Conservation (phyloP, 331 rosid genomes). For the Pyrus hybrid region DNA sequence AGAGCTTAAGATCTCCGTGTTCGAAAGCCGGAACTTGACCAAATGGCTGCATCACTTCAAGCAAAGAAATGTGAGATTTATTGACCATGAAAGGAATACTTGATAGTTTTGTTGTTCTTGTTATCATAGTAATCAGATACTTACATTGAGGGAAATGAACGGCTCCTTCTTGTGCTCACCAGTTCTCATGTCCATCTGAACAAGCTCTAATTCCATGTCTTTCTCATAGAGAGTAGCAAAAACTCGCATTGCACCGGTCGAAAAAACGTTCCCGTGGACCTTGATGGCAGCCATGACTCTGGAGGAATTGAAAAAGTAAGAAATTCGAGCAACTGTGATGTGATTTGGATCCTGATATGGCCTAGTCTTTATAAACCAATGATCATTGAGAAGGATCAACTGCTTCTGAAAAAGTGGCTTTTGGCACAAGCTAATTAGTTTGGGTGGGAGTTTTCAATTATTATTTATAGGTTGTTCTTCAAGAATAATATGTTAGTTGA, state of each 20-base stretch:
- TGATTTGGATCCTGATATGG: too few relatives aligned
- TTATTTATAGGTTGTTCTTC: too few relatives aligned
- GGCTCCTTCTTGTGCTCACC: conserved; percentile 55
- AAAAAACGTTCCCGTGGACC: neutral
- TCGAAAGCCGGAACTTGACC: conserved; percentile 70
- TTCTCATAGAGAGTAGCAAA: conserved; percentile 37
- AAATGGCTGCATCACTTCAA: conserved; percentile 43
- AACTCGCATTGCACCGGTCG: neutral
- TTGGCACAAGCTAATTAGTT: too few relatives aligned
- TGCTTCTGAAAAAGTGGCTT: too few relatives aligned
- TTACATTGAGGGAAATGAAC: conserved; percentile 50
- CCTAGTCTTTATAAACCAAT: too few relatives aligned
- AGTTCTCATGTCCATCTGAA: conserved; percentile 27
- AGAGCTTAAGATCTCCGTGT: conserved; percentile 54
- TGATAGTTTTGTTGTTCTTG: too few relatives aligned
- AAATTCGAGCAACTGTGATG: neutral
- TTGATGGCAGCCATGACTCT: conserved; percentile 1
- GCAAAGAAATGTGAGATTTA: neutral
- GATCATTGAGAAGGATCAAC: too few relatives aligned
- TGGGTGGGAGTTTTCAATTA: too few relatives aligned
- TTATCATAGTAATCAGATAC: neutral
- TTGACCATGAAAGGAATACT: neutral
- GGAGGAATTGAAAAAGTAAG: neutral
- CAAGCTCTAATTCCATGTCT: conserved; percentile 41
- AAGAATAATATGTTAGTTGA: too few relatives aligned